Percentiles rank a stretch among this genome's conserved stretches.
phyloP scores from a whole-genome alignment of 352 stramenopile genomes.

The Halophytophthora batemanensis region DNA sequence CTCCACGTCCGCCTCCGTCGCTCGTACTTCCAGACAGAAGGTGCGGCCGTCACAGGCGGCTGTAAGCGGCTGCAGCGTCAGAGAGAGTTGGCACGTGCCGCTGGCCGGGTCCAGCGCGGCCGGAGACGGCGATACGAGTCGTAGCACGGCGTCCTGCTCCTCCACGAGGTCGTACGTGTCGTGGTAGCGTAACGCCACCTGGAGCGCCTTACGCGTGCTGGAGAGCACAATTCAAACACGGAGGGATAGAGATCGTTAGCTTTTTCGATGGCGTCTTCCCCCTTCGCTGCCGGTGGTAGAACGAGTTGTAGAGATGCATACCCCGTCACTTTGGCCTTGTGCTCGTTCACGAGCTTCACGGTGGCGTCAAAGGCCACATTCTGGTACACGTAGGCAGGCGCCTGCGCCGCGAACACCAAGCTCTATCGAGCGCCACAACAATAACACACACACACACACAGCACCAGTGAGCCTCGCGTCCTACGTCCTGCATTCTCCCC shows the following conservation, averaged over 20 bases:
- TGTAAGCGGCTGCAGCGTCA: conserved; percentile 49
- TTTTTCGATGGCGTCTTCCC: no score
- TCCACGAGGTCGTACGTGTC: conserved; percentile 75
- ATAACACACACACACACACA: background rate
- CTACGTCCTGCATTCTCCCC: no score
- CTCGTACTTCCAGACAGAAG: conserved; percentile 69
- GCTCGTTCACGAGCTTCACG: conserved; percentile 61
- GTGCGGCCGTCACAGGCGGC: conserved; percentile 55
- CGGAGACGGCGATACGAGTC: conserved; percentile 13
- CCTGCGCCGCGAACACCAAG: conserved; percentile 51
- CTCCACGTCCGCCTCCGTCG: conserved; percentile 47
- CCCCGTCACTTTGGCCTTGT: conserved; percentile 57
- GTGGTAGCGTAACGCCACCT: conserved; percentile 65
- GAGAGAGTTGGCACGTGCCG: conserved; percentile 42
- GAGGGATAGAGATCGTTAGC: no score
- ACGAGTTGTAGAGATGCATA: conserved; percentile 13
- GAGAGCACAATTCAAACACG: background rate
- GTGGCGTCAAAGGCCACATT: conserved; percentile 51
- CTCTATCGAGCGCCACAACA: conserved; percentile 28
- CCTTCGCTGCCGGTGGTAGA: no score
- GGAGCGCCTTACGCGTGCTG: conserved; percentile 38
- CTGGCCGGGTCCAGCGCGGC: conserved; percentile 32
- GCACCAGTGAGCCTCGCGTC: conserved; percentile 1
- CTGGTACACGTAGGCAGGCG: conserved; percentile 62
- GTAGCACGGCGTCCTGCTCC: conserved; percentile 50